Percentiles rank a stretch among this genome's conserved stretches.
phyloP scores from a whole-genome alignment of 805 yeast genomes.

The Lipomyces chichibuensis region DNA sequence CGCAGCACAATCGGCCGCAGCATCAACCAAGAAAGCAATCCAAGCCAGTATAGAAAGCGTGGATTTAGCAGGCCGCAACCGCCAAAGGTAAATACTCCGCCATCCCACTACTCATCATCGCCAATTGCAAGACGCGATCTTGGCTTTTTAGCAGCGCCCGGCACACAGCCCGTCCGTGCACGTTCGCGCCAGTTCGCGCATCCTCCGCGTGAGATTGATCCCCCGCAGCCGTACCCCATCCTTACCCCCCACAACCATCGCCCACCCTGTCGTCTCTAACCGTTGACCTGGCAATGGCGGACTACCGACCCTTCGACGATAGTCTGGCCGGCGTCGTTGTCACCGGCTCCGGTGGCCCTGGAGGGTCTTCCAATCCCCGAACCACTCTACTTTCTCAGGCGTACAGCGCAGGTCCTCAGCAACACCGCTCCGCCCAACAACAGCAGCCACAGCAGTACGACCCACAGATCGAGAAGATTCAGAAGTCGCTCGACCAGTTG shows the following conservation, averaged over 20 bases:
- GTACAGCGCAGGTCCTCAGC: conserved; percentile 13
- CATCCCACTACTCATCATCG: background rate
- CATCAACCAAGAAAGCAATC: background rate
- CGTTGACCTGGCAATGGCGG: conserved; percentile 20
- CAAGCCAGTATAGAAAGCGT: background rate
- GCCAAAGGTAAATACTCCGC: background rate
- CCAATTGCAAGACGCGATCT: background rate
- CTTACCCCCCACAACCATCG: background rate
- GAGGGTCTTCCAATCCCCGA: conserved; percentile 18
- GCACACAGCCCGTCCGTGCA: background rate
- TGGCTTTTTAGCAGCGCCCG: background rate
- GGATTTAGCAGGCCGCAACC: background rate
- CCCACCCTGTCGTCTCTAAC: background rate
- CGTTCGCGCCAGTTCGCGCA: background rate
- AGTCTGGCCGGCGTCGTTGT: conserved; percentile 27
- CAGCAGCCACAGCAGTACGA: conserved; percentile 41
- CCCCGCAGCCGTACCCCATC: background rate
- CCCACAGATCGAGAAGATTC: conserved; percentile 26
- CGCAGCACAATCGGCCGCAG: background rate
- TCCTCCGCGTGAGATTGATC: background rate
- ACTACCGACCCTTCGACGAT: conserved; percentile 28
- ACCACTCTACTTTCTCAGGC: conserved; percentile 9
- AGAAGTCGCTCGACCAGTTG: conserved; percentile 38
- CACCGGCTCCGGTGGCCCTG: conserved; percentile 8
- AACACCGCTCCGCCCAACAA: conserved; percentile 38